These are phyloP conservation scores for Penicillium herquei DNA, from an alignment of 495 filamentous ascomycete genomes.

Conservation along the genomic window DNA sequence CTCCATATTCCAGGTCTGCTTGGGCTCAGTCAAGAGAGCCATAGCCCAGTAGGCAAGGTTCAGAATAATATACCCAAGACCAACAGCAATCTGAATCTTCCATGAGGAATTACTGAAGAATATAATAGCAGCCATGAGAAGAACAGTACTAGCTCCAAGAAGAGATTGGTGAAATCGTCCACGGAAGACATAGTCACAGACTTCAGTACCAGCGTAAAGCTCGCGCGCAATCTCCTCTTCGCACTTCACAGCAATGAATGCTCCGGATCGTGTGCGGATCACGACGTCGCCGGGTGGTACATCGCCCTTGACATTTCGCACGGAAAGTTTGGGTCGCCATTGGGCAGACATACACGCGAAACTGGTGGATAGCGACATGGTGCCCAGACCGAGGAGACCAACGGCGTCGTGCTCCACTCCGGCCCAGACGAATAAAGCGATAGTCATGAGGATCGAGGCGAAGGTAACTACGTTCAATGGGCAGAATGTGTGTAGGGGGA, in stretches of 20 bases:
- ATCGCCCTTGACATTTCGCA: slow-evolving; percentile 42
- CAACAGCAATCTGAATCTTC: slow-evolving; percentile 57
- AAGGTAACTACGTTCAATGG: slow-evolving; percentile 53
- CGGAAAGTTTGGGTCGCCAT: slow-evolving; percentile 53
- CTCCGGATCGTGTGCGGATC: slow-evolving; percentile 58
- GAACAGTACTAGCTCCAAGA: slow-evolving; percentile 56
- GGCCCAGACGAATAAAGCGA: slow-evolving; percentile 39
- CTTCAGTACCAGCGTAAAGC: slow-evolving; percentile 60
- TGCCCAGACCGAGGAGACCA: slow-evolving; percentile 19
- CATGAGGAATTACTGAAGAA: slow-evolving; percentile 61
- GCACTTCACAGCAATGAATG: slow-evolving; percentile 60
- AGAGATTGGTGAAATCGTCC: slow-evolving; percentile 45
- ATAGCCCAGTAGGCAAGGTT: slow-evolving; percentile 59
- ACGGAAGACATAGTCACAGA: slow-evolving; percentile 49
- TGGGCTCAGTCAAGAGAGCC: slow-evolving; percentile 11
- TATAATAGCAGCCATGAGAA: slow-evolving; percentile 61
- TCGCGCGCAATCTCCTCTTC: slow-evolving; percentile 62
- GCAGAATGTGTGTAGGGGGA: slow-evolving; percentile 46
- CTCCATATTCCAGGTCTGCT: slow-evolving; percentile 11
- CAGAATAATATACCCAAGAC: slow-evolving; percentile 54
- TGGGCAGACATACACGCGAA: slow-evolving; percentile 15
- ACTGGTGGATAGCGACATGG: slow-evolving; percentile 22
- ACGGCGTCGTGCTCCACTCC: slow-evolving; percentile 53
- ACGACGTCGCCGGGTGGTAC: slow-evolving; percentile 61
- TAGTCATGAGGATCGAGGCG: slow-evolving; percentile 47